Evolutionary conservation across 2,329 filamentous ascomycete species (phyloP), one percentile per base, ranked within the genome.

Genomic region (Paecilomyces formosus): DNA sequence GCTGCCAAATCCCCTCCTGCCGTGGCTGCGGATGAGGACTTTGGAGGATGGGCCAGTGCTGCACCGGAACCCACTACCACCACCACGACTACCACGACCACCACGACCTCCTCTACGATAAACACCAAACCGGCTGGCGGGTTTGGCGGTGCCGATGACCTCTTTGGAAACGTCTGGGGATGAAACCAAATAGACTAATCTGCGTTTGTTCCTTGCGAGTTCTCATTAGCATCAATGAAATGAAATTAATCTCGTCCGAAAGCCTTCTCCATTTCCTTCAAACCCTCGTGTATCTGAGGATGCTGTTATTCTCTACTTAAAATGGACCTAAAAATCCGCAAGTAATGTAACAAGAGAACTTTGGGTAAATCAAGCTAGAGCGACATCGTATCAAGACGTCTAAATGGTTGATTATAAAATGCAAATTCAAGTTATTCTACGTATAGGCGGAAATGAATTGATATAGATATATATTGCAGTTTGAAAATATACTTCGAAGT

Each of bases 91-190:
- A 77, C 78, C 11, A 72, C 75, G 7, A 72, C 67, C 33, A 66
- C 55, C 30, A 60, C 57, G 39, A 59, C 60, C 65, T 81, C 74
- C 11, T 72, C 75, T 9, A 72, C 67, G 35, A 66, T 54, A 31
- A 60, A 57, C 22, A 59, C 66, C 45, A 75, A 88, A 75, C 78
- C 86, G 33, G 76, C 82, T 13, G 84, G 87, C 64, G 86, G 83
- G 21, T 85, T 81, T 56, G 86, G 85, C 57, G 79, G 76, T 30
- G 73, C 76, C 55, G 93, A 97, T 64, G 93, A 97, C 77, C 74
- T 97, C 68, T 97, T 97, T 75, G 92, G 88, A 31, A 97, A 97
- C 74, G 93, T 97, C 55, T 97, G 93, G 93, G 84, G 92, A 77
- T 97, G 78, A 66, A 57, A 49, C 45, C 21, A 52, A 52, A 28